phyloP scores from a whole-genome alignment of 139 green algal species.

The Chlorella sp. region DNA sequence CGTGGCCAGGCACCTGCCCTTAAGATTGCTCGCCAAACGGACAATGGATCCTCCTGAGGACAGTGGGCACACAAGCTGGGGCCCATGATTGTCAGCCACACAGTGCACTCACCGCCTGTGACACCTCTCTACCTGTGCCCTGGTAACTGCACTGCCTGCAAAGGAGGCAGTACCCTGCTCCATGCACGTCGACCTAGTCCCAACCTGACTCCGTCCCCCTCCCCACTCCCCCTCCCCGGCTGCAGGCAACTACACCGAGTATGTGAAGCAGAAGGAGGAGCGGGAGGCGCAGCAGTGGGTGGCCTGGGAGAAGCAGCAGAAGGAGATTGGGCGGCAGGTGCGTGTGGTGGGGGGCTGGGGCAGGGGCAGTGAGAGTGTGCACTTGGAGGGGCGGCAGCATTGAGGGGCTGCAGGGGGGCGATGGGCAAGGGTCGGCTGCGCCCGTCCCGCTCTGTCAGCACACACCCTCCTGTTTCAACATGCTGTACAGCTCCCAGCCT shows the following conservation, averaged over 20 bases:
- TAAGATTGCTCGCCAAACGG: too few species aligned
- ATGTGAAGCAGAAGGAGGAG: conserved; percentile 68
- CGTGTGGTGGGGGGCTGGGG: background rate
- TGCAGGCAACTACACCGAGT: conserved; percentile 68
- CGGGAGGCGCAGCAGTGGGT: conserved; percentile 78
- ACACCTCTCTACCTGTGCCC: too few species aligned
- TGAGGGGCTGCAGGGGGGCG: background rate
- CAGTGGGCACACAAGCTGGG: background rate
- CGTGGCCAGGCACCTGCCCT: too few species aligned
- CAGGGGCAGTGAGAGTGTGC: too few species aligned
- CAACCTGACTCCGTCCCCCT: background rate
- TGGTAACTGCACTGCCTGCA: background rate
- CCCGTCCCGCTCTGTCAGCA: too few species aligned
- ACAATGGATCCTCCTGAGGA: too few species aligned
- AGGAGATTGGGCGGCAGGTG: conserved; percentile 91
- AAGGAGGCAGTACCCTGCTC: background rate
- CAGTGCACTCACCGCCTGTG: too few species aligned
- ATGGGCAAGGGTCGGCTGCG: too few species aligned
- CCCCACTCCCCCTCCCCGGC: background rate
- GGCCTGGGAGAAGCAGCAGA: conserved; percentile 96
- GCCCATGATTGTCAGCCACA: background rate
- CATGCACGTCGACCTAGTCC: background rate
- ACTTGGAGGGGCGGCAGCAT: background rate
- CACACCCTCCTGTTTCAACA: too few species aligned
- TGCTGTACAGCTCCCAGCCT: too few species aligned